Percentiles rank a stretch among this genome's conserved stretches.
Evolutionary conservation across 306 rosid species (phyloP).

Genomic region (Glycine latifolia): DNA sequence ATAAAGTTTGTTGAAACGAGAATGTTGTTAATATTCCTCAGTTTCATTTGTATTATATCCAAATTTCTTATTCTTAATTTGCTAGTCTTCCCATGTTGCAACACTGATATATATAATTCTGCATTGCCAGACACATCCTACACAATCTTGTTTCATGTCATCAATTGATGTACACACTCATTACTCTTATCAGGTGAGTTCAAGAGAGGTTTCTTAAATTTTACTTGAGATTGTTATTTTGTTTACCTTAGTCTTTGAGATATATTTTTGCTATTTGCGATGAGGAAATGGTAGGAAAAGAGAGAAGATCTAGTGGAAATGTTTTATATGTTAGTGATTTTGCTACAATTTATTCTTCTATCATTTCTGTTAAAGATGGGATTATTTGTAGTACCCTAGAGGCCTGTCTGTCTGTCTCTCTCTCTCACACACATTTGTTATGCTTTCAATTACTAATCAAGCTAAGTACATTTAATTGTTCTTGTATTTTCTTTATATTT

Average conservation of each 20-base stretch:
- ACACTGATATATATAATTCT: constrained; percentile 36
- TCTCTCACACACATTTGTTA: too few species aligned
- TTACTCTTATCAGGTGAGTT: constrained; percentile 89
- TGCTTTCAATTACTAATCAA: not conserved
- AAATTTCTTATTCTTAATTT: constrained; percentile 15
- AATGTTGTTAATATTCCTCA: not conserved
- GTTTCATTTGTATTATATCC: constrained; percentile 32
- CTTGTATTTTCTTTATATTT: constrained; percentile 16
- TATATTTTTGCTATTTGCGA: constrained; percentile 30
- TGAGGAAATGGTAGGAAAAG: constrained; percentile 28
- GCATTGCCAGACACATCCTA: constrained; percentile 84
- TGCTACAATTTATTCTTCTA: constrained; percentile 30
- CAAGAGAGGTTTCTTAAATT: constrained; percentile 31
- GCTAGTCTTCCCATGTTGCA: constrained; percentile 8
- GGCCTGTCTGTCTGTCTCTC: not conserved
- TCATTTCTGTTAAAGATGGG: not conserved
- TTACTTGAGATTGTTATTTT: constrained; percentile 38
- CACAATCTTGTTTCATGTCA: constrained; percentile 97
- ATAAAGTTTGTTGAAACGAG: not conserved
- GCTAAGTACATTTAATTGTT: constrained; percentile 17
- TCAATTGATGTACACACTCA: constrained; percentile 93
- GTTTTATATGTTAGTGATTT: constrained; percentile 23
- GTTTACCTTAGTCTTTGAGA: constrained; percentile 29
- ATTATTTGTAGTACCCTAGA: not conserved
- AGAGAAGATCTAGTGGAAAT: constrained; percentile 5